phyloP scores from a whole-genome alignment of 371 early-diverging fungal species.

The Mucor mucedo region DNA sequence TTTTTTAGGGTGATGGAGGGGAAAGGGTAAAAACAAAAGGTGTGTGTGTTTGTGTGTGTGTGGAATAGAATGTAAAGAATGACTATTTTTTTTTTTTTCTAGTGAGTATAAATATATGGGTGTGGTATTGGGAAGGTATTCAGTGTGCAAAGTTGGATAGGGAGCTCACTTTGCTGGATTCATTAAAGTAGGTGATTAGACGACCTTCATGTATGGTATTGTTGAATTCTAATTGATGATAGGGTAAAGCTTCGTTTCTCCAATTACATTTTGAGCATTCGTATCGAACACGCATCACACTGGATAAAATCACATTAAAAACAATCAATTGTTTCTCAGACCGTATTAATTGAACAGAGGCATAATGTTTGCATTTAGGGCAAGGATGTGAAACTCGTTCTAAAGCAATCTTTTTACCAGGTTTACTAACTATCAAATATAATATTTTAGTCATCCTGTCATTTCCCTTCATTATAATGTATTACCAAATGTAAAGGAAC shows the following conservation, averaged over 20 bases:
- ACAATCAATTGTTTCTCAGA: conserved; percentile 45
- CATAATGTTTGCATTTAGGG: conserved; percentile 42
- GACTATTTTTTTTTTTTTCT: no score
- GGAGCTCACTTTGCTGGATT: not conserved
- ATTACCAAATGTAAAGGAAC: conserved; percentile 16
- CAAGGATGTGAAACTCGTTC: conserved; percentile 46
- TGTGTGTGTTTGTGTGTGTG: no score
- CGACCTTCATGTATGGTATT: not conserved
- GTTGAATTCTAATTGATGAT: conserved; percentile 3
- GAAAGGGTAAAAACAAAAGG: no score
- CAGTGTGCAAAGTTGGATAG: not conserved
- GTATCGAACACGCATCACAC: conserved; percentile 47
- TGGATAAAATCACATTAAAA: conserved; percentile 44
- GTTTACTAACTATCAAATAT: conserved; percentile 31
- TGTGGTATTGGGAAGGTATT: not conserved
- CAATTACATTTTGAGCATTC: conserved; percentile 51
- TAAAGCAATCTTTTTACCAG: conserved; percentile 44
- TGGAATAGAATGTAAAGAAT: no score
- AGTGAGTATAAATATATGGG: no score
- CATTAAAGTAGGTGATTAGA: not conserved
- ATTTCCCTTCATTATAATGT: no score
- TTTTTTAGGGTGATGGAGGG: no score
- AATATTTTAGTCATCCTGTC: not conserved
- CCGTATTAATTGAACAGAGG: conserved; percentile 47
- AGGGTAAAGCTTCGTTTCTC: conserved; percentile 43